phyloP scores from a whole-genome alignment of 2,329 filamentous ascomycete species.

The Penicillium concentricum region DNA sequence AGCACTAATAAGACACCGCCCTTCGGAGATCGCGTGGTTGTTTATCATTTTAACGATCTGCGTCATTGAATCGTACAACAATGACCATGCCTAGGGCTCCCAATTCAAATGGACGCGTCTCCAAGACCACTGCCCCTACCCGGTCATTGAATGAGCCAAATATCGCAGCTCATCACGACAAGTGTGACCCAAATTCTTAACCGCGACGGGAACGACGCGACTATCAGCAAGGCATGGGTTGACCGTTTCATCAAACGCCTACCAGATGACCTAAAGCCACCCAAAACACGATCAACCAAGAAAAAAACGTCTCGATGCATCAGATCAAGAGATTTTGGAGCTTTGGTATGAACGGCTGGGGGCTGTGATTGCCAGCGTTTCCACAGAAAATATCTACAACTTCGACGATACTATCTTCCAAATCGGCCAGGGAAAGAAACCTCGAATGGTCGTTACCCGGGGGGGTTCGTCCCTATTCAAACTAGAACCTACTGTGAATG shows the following conservation, averaged over 20 bases:
- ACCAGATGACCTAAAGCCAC: neutral
- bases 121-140: neutral
- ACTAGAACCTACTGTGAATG: conserved; percentile 2
- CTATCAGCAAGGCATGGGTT: neutral
- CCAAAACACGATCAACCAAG: neutral
- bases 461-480: neutral
- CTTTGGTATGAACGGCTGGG: neutral
- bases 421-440: neutral
- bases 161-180: neutral
- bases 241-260: neutral
- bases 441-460: neutral
- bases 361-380: neutral
- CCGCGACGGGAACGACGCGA: neutral
- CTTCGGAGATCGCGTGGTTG: neutral
- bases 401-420: neutral
- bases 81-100: neutral
- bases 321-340: neutral
- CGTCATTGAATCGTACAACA: neutral
- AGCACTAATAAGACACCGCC: neutral
- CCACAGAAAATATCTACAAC: neutral
- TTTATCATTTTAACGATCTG: neutral
- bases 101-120: neutral
- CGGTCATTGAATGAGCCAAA: neutral
- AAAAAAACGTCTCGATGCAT: neutral
- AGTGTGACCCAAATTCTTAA: neutral